phyloP scores from a whole-genome alignment of 805 yeast species.

The Ogataea nakhonphanomensis region DNA sequence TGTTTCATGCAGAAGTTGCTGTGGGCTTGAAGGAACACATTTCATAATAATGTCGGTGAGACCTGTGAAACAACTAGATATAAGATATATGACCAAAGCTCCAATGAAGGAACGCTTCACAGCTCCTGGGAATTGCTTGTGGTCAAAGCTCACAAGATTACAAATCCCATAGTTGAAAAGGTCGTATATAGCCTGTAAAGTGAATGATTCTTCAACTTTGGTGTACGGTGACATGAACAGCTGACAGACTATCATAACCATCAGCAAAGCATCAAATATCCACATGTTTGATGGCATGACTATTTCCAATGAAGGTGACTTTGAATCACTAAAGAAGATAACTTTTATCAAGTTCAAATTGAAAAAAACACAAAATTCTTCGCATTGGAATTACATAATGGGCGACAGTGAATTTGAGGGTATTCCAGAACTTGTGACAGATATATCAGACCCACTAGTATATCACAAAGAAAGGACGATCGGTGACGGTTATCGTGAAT shows the following conservation, averaged over 20 bases:
- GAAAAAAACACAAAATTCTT: too few relatives aligned
- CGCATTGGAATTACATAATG: too few relatives aligned
- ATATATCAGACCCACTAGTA: conserved; percentile 10
- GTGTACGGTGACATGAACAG: conserved; percentile 70
- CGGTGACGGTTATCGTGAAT: conserved; percentile 12
- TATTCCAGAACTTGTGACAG: too few relatives aligned
- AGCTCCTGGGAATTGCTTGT: conserved; percentile 75
- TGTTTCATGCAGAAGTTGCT: conserved; percentile 22
- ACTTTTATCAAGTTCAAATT: too few relatives aligned
- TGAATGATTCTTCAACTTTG: conserved; percentile 93
- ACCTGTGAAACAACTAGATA: conserved; percentile 38
- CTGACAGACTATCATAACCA: conserved; percentile 47
- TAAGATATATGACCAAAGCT: conserved; percentile 48
- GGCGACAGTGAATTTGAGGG: too few relatives aligned
- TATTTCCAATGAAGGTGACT: too few relatives aligned
- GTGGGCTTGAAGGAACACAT: conserved; percentile 2
- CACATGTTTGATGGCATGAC: conserved; percentile 4
- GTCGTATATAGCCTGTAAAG: conserved; percentile 85
- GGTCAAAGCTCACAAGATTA: conserved; percentile 57
- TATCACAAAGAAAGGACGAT: conserved; percentile 7
- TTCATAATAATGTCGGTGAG: background rate
- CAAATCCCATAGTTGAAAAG: conserved; percentile 59
- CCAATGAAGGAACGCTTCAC: conserved; percentile 88
- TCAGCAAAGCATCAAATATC: conserved; percentile 30
- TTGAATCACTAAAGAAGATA: too few relatives aligned